Evolutionary conservation across 2,329 filamentous ascomycete genomes (phyloP), one percentile per base, ranked within the genome.

Genomic region (Madurella fahalii): DNA sequence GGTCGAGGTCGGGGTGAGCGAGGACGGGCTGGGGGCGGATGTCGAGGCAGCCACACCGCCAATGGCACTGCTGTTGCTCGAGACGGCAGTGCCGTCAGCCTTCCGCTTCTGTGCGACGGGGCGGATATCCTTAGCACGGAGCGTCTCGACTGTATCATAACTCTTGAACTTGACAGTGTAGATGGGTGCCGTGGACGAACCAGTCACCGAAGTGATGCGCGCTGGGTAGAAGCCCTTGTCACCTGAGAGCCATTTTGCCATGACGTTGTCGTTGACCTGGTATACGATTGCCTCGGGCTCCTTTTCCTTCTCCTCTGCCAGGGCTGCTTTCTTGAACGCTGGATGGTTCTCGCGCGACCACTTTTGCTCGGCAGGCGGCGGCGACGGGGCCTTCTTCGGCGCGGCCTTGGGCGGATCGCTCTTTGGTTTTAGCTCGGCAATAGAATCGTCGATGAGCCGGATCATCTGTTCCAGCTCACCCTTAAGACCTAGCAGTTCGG

Each of bases 91-190:
- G 64, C 82, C 85, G 73, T 96, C 92, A 71, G 90, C 88, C 74
- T 96, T 95, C 68, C 90, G 84, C 77, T 96, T 92, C 72, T 82
- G 85, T 48, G 83, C 54, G n/a, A 94, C 75, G 48, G 91, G 89
- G 65, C 89, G 86, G 61, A 96, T 89, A 66, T 97, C 91, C 71
- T 87, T 86, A 58, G 87, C 84, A 57, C 86, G 83, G 57, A 95
- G 74, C 34, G 89, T 94, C 71, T 96, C 91, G 44, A 87, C 90
- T 18, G 82, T 90, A 60, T 86, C 83, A 74, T 97, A 97, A 65
- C 84, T 89, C 74, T 95, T 93, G 78, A 97, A 99, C 64, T 89
- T 94, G 71, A 99, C 92, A 46, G 90, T 87, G 70, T 96, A 99
- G 60, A 96, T 89, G 37, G 92, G 93, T 50, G 90, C 89, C 42